Conservation (phyloP, 2,329 filamentous ascomycete genomes). For the Beauveria sp. region DNA sequence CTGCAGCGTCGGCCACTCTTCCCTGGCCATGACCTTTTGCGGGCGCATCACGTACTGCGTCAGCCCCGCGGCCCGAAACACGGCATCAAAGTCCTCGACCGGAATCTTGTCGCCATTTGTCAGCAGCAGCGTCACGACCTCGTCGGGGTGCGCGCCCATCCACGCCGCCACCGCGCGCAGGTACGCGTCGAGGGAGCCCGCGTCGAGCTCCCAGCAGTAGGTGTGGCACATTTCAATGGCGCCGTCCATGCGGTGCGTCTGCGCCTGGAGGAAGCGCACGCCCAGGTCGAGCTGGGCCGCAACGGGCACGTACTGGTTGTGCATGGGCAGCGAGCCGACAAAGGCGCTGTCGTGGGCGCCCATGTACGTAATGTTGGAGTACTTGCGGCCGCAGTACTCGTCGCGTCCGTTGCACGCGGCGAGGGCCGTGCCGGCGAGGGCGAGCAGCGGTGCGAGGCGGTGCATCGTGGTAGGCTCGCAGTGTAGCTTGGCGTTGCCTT, state of each 20-base stretch:
- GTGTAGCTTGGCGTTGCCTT: background rate
- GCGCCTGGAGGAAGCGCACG: conserved; percentile 56
- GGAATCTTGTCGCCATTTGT: conserved; percentile 54
- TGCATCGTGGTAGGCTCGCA: background rate
- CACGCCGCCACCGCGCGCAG: conserved; percentile 51
- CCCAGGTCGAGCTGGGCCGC: conserved; percentile 52
- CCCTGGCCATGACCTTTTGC: conserved; percentile 25
- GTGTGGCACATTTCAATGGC: conserved; percentile 58
- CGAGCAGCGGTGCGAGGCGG: background rate
- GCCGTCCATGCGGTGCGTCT: conserved; percentile 49
- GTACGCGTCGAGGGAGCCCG: conserved; percentile 47
- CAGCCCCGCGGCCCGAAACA: conserved; percentile 49
- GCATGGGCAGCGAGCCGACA: conserved; percentile 42
- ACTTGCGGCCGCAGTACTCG: conserved; percentile 47
- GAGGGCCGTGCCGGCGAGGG: background rate
- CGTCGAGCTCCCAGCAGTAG: conserved; percentile 50
- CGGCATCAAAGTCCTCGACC: conserved; percentile 44
- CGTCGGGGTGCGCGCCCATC: conserved; percentile 49
- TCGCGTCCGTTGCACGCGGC: conserved; percentile 49
- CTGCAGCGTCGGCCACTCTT: conserved; percentile 63
- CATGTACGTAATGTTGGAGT: conserved; percentile 53
- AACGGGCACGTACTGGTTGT: conserved; percentile 55
- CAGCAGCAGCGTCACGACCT: conserved; percentile 56
- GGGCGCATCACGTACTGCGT: conserved; percentile 50
- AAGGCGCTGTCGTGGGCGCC: conserved; percentile 62